Conservation (phyloP, 2,329 filamentous ascomycete species). For the Ascochyta viciae-villosae region DNA sequence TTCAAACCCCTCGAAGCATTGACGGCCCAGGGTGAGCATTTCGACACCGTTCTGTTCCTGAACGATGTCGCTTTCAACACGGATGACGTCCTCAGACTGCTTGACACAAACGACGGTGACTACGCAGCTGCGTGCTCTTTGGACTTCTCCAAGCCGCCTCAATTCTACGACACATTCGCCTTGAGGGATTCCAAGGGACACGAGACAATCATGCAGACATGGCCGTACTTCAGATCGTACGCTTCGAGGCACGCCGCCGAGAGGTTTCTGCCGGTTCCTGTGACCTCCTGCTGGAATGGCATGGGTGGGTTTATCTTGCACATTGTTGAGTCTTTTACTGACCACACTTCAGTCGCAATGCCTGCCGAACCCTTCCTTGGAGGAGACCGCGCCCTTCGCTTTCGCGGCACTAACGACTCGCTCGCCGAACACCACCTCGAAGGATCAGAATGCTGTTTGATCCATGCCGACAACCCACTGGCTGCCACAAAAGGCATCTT, state of each 20-base stretch:
- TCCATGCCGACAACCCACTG: conserved; percentile 74
- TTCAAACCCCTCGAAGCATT: conserved; percentile 64
- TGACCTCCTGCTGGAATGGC: conserved; percentile 74
- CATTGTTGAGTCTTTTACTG: background rate
- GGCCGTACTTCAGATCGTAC: conserved; percentile 65
- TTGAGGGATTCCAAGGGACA: conserved; percentile 62
- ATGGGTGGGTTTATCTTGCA: conserved; percentile 49
- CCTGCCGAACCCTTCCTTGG: conserved; percentile 33
- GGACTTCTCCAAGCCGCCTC: conserved; percentile 63
- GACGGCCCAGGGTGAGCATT: conserved; percentile 55
- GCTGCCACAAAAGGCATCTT: conserved; percentile 63
- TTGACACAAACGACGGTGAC: conserved; percentile 64
- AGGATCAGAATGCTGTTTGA: conserved; percentile 80
- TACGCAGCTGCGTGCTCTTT: conserved; percentile 70
- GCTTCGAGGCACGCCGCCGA: conserved; percentile 63
- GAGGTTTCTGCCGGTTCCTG: conserved; percentile 58
- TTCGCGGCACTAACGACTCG: conserved; percentile 69
- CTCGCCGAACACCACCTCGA: conserved; percentile 70
- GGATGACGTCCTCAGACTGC: conserved; percentile 62
- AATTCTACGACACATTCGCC: conserved; percentile 70
- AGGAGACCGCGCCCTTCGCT: conserved; percentile 56
- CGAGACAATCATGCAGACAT: conserved; percentile 61
- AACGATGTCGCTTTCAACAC: conserved; percentile 69
- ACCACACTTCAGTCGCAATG: conserved; percentile 39
- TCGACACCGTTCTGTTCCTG: conserved; percentile 67